These are phyloP conservation scores for Corniculantispora saksenae DNA, from an alignment of 2,329 filamentous ascomycete species.

Conservation along the genomic window DNA sequence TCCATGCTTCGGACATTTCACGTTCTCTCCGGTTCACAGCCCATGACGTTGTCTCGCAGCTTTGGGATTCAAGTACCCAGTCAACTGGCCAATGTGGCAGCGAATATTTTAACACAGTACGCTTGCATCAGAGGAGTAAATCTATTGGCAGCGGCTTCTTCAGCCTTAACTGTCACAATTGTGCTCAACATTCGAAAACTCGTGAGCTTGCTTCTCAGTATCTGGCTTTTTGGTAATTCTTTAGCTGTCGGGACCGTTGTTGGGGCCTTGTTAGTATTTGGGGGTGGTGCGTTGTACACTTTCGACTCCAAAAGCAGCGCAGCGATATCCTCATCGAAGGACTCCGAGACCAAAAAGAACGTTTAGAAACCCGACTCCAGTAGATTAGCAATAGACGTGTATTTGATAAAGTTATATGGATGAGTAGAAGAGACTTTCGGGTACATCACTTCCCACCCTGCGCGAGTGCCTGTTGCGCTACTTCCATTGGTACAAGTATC, in stretches of 20 bases:
- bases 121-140: conserved; percentile 96
- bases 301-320: conserved; percentile 57
- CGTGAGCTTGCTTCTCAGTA: conserved; percentile 85
- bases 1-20: conserved; percentile 65
- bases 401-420: neutral
- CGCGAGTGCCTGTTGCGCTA: too few species aligned
- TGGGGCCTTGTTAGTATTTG: conserved; percentile 84
- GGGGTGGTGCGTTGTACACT: conserved; percentile 87
- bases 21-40: conserved; percentile 63
- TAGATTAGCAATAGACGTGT: neutral
- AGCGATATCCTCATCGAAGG: conserved; percentile 7
- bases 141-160: conserved; percentile 82
- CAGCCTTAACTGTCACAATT: conserved; percentile 93
- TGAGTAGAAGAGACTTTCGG: neutral
- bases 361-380: neutral
- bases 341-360: neutral
- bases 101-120: conserved; percentile 89
- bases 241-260: conserved; percentile 74
- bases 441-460: neutral
- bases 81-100: conserved; percentile 68
- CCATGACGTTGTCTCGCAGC: conserved; percentile 40
- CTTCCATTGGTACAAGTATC: conserved; percentile 26
- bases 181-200: conserved; percentile 94
- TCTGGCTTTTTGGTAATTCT: conserved; percentile 89
- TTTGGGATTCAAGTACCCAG: conserved; percentile 51